These are phyloP conservation scores for Daldinia grandis DNA, from an alignment of 495 filamentous ascomycete species.

Conservation along the genomic window DNA sequence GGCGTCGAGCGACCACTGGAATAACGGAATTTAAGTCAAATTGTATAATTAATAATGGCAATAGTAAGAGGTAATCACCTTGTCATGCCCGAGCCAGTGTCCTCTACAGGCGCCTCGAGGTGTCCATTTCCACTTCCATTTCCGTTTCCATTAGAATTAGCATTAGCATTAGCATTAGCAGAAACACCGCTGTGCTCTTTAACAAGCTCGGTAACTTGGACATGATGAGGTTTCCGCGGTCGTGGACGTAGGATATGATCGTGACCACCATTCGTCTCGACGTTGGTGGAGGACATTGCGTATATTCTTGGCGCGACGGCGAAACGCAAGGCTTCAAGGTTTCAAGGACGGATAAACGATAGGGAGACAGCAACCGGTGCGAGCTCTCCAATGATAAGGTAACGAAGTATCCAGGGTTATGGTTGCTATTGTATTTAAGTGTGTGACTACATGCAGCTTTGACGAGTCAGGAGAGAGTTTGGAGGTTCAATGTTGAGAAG, in stretches of 20 bases:
- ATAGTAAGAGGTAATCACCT: conserved; percentile 44
- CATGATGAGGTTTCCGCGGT: conserved; percentile 54
- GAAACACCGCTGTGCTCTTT: conserved; percentile 46
- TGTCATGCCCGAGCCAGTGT: conserved; percentile 46
- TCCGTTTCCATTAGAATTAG: too few relatives aligned
- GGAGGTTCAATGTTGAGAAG: not conserved
- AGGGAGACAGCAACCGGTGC: conserved; percentile 7
- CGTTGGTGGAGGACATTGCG: conserved; percentile 42
- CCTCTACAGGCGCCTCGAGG: conserved; percentile 45
- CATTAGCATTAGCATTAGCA: conserved; percentile 33
- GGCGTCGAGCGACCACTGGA: conserved; percentile 88
- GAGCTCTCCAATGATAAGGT: not conserved
- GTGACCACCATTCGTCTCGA: conserved; percentile 39
- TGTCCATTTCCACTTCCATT: conserved; percentile 43
- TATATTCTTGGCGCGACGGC: not conserved
- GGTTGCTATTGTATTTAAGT: not conserved
- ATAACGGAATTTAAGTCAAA: conserved; percentile 5
- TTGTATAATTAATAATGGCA: too few relatives aligned
- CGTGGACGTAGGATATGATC: conserved; percentile 53
- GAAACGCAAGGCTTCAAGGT: not conserved
- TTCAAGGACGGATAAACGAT: conserved; percentile 1
- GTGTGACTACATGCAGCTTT: conserved; percentile 2
- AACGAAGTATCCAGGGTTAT: not conserved
- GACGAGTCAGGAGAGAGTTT: conserved; percentile 17
- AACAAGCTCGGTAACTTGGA: conserved; percentile 50